Base-by-base conservation (phyloP, 352 stramenopile genomes). In the Phytophthora gonapodyides region DNA sequence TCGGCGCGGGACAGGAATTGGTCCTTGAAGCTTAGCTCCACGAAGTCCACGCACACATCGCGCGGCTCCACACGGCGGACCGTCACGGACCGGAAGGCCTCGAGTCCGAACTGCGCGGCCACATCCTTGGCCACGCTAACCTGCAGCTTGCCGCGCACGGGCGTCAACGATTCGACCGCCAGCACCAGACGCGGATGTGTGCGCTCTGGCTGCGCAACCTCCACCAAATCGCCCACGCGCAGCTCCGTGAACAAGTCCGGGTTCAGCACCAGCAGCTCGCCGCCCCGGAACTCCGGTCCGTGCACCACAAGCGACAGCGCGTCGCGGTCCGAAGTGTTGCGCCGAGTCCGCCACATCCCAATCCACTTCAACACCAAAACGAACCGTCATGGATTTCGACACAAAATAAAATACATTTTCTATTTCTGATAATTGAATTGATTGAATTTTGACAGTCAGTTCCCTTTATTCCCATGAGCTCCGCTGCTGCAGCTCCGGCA, bases 1-100 rank as follows among this genome's bases (percentile, higher is more conserved):
- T 97, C 89, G 7, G 84, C 88, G 6, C 91, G 75, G 13, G 91
- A 97, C 5, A 97, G 76, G 55, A 97, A 98, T 69, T 97, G 87
- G 74, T 96, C 87, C 56, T 94, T 94, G 61, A 97, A 95, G 37
- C 80, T 89, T 38, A 97, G 47, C 71, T 97, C 89, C 47, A 97
- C 77, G 55, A 90, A 97, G 57, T 96, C 88, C 41, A 89, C 74
- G 1, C 67, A 75, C 13, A 91, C 78, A 15, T 89, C 75, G 0
- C 65, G 63, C 15, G 69, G 73, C 5, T 92, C 74, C 10, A 94
- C 74, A 17, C 78, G 76, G n/a, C 77, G 67, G 15, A 91, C 77
- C 0, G 64, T 63, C 16, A 93, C 83, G 15, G 63, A 38, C 8
- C 83, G 65, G 53, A 91, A 89, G 9, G 75, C 47, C 16, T 93